A percentile compares a stretch with the other conserved stretches of the same genome.
Evolutionary conservation across 176 grass and related monocot genomes (phyloP).

Genomic region (Zoysia japonica): DNA sequence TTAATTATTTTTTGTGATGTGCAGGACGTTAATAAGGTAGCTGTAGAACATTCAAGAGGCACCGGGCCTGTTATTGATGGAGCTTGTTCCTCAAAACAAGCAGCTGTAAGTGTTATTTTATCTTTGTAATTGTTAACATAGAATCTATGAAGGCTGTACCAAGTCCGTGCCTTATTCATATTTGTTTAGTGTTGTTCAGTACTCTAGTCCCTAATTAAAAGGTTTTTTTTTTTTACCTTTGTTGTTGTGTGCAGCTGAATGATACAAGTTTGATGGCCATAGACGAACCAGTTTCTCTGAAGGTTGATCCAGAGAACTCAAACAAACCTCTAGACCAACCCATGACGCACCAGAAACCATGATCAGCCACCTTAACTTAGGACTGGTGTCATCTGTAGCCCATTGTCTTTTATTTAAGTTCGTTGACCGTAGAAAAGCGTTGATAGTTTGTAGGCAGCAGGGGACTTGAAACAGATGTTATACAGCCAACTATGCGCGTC

Average conservation of each 20-base stretch:
- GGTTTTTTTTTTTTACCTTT: not conserved
- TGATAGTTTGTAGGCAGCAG: not conserved
- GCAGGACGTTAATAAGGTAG: conserved; percentile 42
- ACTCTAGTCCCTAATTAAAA: not conserved
- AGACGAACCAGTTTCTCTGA: conserved; percentile 44
- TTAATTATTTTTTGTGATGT: conserved; percentile 5
- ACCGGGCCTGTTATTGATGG: conserved; percentile 44
- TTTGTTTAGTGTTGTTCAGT: not conserved
- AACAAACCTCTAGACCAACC: conserved; percentile 46
- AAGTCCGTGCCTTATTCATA: not conserved
- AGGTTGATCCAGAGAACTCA: conserved; percentile 42
- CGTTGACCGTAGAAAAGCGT: not conserved
- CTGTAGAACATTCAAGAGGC: conserved; percentile 31
- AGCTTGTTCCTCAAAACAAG: conserved; percentile 42
- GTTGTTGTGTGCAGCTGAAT: conserved; percentile 34
- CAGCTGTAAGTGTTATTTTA: conserved; percentile 37
- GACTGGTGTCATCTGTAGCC: conserved; percentile 27
- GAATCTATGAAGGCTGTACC: not conserved
- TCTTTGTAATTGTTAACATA: conserved; percentile 9
- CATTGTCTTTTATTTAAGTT: conserved; percentile 25
- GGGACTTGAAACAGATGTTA: conserved; percentile 14
- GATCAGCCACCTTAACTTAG: conserved; percentile 14
- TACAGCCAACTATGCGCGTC: not conserved
- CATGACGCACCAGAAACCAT: conserved; percentile 41
- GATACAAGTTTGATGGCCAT: conserved; percentile 53